Percentiles rank a stretch among this genome's conserved stretches.
Evolutionary conservation across 2,329 filamentous ascomycete species (phyloP).

Genomic region (Allantophomopsis cytisporea): DNA sequence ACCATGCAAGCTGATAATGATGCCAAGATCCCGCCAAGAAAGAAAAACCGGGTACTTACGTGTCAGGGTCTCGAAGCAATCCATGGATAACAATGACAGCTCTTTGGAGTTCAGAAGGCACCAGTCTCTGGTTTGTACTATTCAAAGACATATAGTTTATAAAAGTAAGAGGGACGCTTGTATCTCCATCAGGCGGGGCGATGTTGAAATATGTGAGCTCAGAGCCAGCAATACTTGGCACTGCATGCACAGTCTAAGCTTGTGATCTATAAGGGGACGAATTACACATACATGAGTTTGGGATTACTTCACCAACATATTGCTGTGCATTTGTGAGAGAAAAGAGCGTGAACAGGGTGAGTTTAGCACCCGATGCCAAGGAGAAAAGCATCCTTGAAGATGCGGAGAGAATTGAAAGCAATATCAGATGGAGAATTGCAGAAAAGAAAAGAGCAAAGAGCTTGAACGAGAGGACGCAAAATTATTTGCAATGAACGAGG

Average conservation of each 20-base stretch:
- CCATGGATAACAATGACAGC: slow-evolving; percentile 22
- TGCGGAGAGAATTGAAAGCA: too few relatives aligned
- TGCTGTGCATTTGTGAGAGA: slow-evolving; percentile 11
- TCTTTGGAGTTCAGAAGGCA: slow-evolving; percentile 13
- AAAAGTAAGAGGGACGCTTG: slow-evolving; percentile 11
- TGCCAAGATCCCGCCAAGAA: background rate
- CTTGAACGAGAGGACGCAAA: too few relatives aligned
- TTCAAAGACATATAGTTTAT: slow-evolving; percentile 20
- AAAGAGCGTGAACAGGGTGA: background rate
- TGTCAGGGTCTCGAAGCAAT: slow-evolving; percentile 16
- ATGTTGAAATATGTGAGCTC: slow-evolving; percentile 20
- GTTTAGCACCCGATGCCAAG: too few relatives aligned
- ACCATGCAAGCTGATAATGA: too few relatives aligned
- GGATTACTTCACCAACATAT: slow-evolving; percentile 17
- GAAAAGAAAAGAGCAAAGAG: too few relatives aligned
- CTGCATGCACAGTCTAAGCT: background rate
- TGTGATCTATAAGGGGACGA: background rate
- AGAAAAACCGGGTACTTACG: background rate
- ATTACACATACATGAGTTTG: slow-evolving; percentile 6
- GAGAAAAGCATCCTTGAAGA: too few relatives aligned
- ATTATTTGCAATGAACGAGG: too few relatives aligned
- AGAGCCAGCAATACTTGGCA: slow-evolving; percentile 17
- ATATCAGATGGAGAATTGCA: too few relatives aligned
- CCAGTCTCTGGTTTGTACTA: slow-evolving; percentile 12
- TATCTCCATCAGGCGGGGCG: background rate